Base-by-base conservation (phyloP, 176 grass and related monocot species). In the Canna indica region DNA sequence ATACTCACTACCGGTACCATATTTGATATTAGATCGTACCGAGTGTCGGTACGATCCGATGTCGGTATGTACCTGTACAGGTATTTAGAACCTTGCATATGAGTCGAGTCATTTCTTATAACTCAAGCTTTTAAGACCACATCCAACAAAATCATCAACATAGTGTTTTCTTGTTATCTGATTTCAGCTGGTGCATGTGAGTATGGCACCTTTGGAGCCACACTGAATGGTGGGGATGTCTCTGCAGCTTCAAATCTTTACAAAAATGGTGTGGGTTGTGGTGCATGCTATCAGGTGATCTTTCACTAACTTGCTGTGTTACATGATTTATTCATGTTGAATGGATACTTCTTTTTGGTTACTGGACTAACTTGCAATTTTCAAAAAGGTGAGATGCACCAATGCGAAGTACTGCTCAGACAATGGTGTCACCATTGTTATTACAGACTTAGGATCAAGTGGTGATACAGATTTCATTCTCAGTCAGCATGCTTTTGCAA, bases 201-300 rank as follows among this genome's bases (percentile, higher is more conserved):
- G 60, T 83, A 88, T 31, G 85, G 77, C 0, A 11, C 71, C 53
- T 81, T 82, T 52, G 81, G 80, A 24, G 86, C 90, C 33, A 81
- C 81, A 64, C 79, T 86, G 20, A 83, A 88, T 61, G 75, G 72
- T 12, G 82, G 75, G 8, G 33, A 89, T 75, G 81, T 88, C 62
- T 83, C 86, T 13, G 83, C 90, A 33, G 77, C 75, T 29, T 77
- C 75, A 53, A 84, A 71, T 72, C 80, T 85, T 5, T 93, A 92
- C 75, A 85, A 85, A 69, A 79, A 85, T 33, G 85, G 90, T 22
- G 77, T 88, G 47, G 90, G 90, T 10, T 88, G 83, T 54, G 83
- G 86, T 65, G 75, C 80, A 69, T 92, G 85, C 85, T 94, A 82
- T 76, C 81, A 89, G 78, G 90, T 88, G 36, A 61, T 22, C 59